phyloP scores from a whole-genome alignment of 208 protist genomes.

The Entamoeba invadens region DNA sequence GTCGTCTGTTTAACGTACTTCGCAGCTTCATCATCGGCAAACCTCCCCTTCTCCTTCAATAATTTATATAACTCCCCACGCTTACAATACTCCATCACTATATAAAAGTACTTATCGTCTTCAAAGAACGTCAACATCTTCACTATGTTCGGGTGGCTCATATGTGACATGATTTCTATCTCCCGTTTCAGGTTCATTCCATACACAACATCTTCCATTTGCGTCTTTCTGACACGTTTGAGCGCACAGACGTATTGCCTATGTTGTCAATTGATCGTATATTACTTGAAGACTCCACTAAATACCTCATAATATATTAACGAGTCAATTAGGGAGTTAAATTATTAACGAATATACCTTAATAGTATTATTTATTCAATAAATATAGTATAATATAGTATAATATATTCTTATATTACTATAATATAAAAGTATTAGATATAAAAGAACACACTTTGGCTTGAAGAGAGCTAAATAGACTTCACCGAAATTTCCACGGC shows the following conservation, averaged over 20 bases:
- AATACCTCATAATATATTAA: too few species aligned
- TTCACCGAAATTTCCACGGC: background rate
- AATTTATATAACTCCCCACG: background rate
- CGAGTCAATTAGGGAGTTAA: too few species aligned
- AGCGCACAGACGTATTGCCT: constrained; percentile 7
- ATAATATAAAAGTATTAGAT: background rate
- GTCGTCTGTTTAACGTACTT: background rate
- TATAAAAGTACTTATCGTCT: background rate
- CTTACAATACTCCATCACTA: constrained; percentile 1
- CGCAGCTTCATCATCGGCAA: background rate
- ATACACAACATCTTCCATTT: background rate
- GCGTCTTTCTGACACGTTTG: background rate
- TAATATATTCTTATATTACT: too few species aligned
- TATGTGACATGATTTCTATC: background rate
- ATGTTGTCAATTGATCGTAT: too few species aligned
- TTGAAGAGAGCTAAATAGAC: background rate
- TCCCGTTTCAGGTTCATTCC: background rate
- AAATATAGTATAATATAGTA: too few species aligned
- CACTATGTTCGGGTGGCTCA: constrained; percentile 4
- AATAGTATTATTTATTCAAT: too few species aligned
- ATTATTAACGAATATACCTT: too few species aligned
- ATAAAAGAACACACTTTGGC: background rate
- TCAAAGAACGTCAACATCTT: constrained; percentile 4
- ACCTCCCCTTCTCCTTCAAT: background rate
- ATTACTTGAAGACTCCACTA: background rate